phyloP scores from a whole-genome alignment of 352 stramenopile genomes.

The Phytophthora boehmeriae region DNA sequence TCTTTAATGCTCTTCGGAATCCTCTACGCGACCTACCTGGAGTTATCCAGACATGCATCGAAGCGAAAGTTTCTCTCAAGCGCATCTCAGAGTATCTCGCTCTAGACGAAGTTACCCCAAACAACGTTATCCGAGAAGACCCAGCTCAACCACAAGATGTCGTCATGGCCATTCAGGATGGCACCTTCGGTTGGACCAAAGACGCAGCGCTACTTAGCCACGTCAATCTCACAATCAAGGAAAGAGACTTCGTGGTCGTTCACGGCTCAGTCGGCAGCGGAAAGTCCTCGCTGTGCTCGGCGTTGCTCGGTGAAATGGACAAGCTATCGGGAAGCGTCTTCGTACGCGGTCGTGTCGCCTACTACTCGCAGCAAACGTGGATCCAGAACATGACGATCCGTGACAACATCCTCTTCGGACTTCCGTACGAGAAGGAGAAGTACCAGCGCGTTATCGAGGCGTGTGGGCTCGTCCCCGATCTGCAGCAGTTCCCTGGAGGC shows the following conservation, averaged over 20 bases:
- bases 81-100: conserved; percentile 47
- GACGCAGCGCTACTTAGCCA: conserved; percentile 33
- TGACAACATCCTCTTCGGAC: conserved; percentile 95
- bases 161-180: conserved; percentile 32
- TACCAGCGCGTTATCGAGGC: conserved; percentile 64
- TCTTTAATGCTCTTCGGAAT: conserved; percentile 53
- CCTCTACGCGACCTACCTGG: conserved; percentile 43
- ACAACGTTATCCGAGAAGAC: conserved; percentile 26
- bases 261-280: conserved; percentile 51
- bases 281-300: conserved; percentile 63
- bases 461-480: conserved; percentile 86
- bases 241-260: conserved; percentile 60
- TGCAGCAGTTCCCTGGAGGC: conserved; percentile 82
- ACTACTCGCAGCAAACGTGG: conserved; percentile 89
- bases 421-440: conserved; percentile 45
- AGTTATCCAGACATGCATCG: conserved; percentile 45
- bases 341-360: conserved; percentile 53
- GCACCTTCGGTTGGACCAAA: conserved; percentile 42
- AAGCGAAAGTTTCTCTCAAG: conserved; percentile 41
- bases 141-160: conserved; percentile 11
- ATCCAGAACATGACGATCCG: conserved; percentile 95
- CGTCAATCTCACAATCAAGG: conserved; percentile 44
- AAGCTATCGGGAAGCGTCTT: conserved; percentile 41
- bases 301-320: conserved; percentile 87
- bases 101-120: conserved; percentile 27